Base-by-base conservation (phyloP, 768 basidiomycete species). In the Dacryopinax spathularia region DNA sequence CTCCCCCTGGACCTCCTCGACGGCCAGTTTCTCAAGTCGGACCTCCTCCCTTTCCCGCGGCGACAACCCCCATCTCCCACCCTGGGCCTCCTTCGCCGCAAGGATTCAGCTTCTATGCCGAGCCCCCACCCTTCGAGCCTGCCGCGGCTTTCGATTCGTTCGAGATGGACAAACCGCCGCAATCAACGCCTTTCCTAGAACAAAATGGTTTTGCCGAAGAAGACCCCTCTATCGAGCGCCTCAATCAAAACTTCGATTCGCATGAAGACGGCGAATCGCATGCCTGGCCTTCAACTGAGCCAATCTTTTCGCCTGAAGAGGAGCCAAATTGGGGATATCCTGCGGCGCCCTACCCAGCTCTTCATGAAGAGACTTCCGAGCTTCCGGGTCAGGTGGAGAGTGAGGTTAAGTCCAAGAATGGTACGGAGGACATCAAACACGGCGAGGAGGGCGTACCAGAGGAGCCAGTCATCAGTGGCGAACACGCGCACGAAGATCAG, bases 1-100 rank as follows among this genome's bases (percentile, higher is more conserved):
- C 69, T 0, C 69, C 70, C 1, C 69, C 69, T 2, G 60, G 65
- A 33, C 68, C 69, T 34, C 64, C 68, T 2, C 63, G 66, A 13
- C 59, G 67, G 15, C 62, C 69, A 34, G n/a, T n/a, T n/a, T n/a
- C n/a, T n/a, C n/a, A n/a, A n/a, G n/a, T n/a, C n/a, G n/a, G n/a
- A n/a, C n/a, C n/a, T n/a, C n/a, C n/a, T n/a, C n/a, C n/a, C n/a
- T n/a, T n/a, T n/a, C n/a, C n/a, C n/a, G n/a, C n/a, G n/a, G n/a
- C 62, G 35, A 22, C 56, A 56, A 20, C 35, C 34, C 22, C 31
- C 27, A 41, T 18, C 25, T 37, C 31, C 2, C 41, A 18, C 9
- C 62, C 18, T 36, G 41, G 33, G 35, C 33, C 29, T 5, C 29
- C 35, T 36, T 56, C 48, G 15, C 48, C 48, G 25, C 25, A 56